phyloP scores from a whole-genome alignment of 192 early-diverging fungal species.

The Coemansia sp. region DNA sequence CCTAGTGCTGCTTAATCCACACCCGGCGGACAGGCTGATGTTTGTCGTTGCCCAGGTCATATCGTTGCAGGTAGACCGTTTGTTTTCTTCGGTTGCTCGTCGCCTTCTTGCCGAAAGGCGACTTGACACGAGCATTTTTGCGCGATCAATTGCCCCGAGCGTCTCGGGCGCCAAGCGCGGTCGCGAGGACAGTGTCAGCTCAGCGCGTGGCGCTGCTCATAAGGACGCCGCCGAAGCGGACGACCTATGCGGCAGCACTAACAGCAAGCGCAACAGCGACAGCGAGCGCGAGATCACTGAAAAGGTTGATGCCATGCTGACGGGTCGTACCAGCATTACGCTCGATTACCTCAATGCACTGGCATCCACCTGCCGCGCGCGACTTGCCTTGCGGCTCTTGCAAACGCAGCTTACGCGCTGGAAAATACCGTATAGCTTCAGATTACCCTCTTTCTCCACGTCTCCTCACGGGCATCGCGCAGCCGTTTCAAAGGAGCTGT shows the following conservation, averaged over 20 bases:
- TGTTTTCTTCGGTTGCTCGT: slow-evolving; percentile 48
- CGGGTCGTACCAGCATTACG: slow-evolving; percentile 42
- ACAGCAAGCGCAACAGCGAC: neutral
- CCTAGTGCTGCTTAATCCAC: slow-evolving; percentile 37
- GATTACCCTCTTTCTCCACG: slow-evolving; percentile 50
- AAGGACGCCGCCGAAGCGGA: too few species aligned
- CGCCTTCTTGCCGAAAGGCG: slow-evolving; percentile 25
- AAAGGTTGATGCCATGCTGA: slow-evolving; percentile 42
- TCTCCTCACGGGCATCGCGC: slow-evolving; percentile 50
- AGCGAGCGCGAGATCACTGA: slow-evolving; percentile 34
- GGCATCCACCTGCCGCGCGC: slow-evolving; percentile 41
- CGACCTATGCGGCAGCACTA: neutral
- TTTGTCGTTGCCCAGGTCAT: slow-evolving; percentile 40
- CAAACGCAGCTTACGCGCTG: slow-evolving; percentile 46
- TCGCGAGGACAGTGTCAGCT: neutral
- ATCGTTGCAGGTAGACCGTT: slow-evolving; percentile 44
- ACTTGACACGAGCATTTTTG: slow-evolving; percentile 14
- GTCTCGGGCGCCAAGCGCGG: slow-evolving; percentile 2
- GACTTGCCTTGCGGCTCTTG: slow-evolving; percentile 43
- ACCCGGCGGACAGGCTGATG: slow-evolving; percentile 30
- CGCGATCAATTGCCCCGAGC: neutral
- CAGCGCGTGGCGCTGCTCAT: too few species aligned
- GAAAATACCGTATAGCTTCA: slow-evolving; percentile 48
- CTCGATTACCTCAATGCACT: slow-evolving; percentile 52
- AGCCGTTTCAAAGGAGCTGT: slow-evolving; percentile 49